Evolutionary conservation across 352 stramenopile genomes (phyloP).

Genomic region (Phytophthora quininea): DNA sequence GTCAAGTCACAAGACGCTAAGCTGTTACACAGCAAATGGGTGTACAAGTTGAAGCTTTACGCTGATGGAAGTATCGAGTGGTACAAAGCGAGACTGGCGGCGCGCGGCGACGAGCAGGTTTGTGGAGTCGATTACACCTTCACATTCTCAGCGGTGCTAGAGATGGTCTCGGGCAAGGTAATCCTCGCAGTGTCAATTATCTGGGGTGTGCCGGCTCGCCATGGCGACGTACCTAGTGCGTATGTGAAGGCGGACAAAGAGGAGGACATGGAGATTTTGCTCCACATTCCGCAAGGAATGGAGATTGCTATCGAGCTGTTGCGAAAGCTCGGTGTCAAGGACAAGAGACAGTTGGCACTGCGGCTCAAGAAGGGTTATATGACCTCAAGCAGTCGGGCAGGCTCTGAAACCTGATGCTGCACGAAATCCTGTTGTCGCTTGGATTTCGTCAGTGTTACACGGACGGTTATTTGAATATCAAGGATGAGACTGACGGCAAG

Average conservation of each 20-base stretch:
- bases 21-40: conserved; percentile 23
- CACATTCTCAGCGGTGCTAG: conserved; percentile 30
- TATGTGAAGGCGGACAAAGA: conserved; percentile 36
- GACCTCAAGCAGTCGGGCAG: conserved; percentile 32
- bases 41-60: too few species aligned
- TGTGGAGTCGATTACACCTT: conserved; percentile 18
- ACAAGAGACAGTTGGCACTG: conserved; percentile 12
- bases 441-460: conserved; percentile 24
- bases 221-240: conserved; percentile 35
- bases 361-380: conserved; percentile 32
- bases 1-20: conserved; percentile 4
- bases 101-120: conserved; percentile 25
- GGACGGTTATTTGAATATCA: conserved; percentile 33
- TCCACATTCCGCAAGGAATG: conserved; percentile 29
- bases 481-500: neutral
- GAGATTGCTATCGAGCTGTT: conserved; percentile 12
- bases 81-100: too few species aligned
- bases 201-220: conserved; percentile 18
- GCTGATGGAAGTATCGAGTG: too few species aligned
- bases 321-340: conserved; percentile 3
- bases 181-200: conserved; percentile 15
- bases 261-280: conserved; percentile 23
- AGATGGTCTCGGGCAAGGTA: conserved; percentile 25
- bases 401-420: conserved; percentile 28
- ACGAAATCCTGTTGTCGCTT: conserved; percentile 15